Percentiles rank a stretch among this genome's conserved stretches.
These are phyloP conservation scores for Thelonectria olida DNA, from an alignment of 2,329 filamentous ascomycete genomes.

Conservation along the genomic window DNA sequence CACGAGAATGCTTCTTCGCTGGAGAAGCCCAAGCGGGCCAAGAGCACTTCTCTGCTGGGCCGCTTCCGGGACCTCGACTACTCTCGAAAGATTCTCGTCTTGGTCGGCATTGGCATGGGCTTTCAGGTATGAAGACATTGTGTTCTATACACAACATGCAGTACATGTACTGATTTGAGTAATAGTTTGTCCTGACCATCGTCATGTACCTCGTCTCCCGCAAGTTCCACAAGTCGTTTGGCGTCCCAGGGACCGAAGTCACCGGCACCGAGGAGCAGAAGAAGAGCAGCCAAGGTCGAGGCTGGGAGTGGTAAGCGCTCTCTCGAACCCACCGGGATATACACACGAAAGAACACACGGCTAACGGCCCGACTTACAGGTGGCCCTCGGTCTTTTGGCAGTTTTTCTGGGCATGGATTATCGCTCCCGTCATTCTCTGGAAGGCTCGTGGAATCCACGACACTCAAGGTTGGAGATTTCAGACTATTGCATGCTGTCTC, in stretches of 20 bases:
- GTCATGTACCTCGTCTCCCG: slow-evolving; percentile 71
- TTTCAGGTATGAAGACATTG: slow-evolving; percentile 57
- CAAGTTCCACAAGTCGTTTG: slow-evolving; percentile 71
- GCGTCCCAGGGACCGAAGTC: slow-evolving; percentile 70
- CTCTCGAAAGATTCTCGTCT: slow-evolving; percentile 57
- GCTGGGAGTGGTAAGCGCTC: slow-evolving; percentile 71
- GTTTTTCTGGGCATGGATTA: slow-evolving; percentile 69
- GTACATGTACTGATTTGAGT: background rate
- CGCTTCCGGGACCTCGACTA: slow-evolving; percentile 54
- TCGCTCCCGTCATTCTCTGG: slow-evolving; percentile 70
- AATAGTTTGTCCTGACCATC: slow-evolving; percentile 65
- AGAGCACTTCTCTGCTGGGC: slow-evolving; percentile 41
- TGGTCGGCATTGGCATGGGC: slow-evolving; percentile 63
- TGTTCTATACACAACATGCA: too few relatives aligned
- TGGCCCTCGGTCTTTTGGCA: slow-evolving; percentile 73
- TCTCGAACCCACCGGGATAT: background rate
- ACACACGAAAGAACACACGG: background rate
- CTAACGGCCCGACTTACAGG: slow-evolving; percentile 44
- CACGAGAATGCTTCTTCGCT: slow-evolving; percentile 15
- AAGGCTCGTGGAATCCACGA: slow-evolving; percentile 68
- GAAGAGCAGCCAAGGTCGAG: slow-evolving; percentile 56
- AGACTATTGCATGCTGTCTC: slow-evolving; percentile 65
- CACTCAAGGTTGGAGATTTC: slow-evolving; percentile 72
- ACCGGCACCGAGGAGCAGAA: slow-evolving; percentile 62
- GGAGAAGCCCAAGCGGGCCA: slow-evolving; percentile 24